Evolutionary conservation across 163 green algal genomes (phyloP), one percentile per base, ranked within the genome.

Genomic region (Trebouxiophyceae sp.): DNA sequence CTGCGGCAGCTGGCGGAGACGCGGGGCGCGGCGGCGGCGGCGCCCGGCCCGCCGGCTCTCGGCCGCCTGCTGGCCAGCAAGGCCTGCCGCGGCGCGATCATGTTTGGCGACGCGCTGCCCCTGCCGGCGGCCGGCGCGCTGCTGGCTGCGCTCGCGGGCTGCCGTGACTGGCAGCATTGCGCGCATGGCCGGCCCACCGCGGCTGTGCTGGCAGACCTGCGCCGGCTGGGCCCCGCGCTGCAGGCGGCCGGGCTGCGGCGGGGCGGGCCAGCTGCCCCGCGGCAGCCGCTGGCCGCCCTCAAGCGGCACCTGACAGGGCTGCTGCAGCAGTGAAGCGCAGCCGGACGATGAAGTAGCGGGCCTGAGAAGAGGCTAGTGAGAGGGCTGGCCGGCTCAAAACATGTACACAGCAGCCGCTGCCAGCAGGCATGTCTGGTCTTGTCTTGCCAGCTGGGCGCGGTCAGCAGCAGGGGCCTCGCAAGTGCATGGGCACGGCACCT

Each of bases 31-130:
- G 54, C n/a, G 0, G 39, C 67, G 5, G 33, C 79, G 60, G 85
- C n/a, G n/a, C n/a, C n/a, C n/a, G n/a, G n/a, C n/a, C 39, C 85
- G 0, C 65, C 81, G 0, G 76, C 66, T 1, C 77, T 89, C 20
- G 54, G 76, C 20, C 71, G 81, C 23, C 67, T 89, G 54, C 78
- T 95, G 44, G 76, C 70, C 22, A 88, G 75, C 45, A 89, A 87
- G 62, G 84, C 89, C 2, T 96, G 89, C 77, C 81, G 89, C 23
- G 69, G 60, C 1, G 87, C 89, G 4, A 73, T 95, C 71, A 95
- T 95, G 89, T 96, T 96, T 76, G 87, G 87, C 0, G 81, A 94
- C 66, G 12, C 22, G 24, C 79, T 96, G 29, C n/a, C 20, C 0
- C 55, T 24, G 3, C 30, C 33, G 22, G 64, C 88, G 69, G 81